These are phyloP conservation scores for Chernovozyma aurita DNA, from an alignment of 1,139 yeast genomes.

Conservation along the genomic window DNA sequence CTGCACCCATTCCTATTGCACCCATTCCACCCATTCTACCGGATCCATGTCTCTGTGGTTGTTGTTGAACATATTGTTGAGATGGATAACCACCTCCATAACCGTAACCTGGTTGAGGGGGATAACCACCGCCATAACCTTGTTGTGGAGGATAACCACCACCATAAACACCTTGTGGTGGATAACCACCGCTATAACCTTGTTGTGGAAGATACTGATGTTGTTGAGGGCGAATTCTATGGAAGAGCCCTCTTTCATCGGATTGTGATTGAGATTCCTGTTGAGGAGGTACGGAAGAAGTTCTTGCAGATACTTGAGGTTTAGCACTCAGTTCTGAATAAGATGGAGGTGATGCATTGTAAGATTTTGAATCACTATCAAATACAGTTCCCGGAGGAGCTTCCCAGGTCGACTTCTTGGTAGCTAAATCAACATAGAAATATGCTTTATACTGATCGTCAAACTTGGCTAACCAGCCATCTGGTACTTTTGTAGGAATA, in stretches of 20 bases:
- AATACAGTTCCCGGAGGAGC: constrained; percentile 62
- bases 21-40: constrained; percentile 12
- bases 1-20: constrained; percentile 62
- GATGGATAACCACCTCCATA: constrained; percentile 13
- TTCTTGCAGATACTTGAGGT: background rate
- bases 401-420: constrained; percentile 91
- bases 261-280: constrained; percentile 13
- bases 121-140: constrained; percentile 19
- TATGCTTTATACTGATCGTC: constrained; percentile 77
- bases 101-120: constrained; percentile 13
- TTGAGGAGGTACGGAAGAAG: constrained; percentile 11
- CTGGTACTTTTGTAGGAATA: constrained; percentile 54
- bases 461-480: constrained; percentile 85
- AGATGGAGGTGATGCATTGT: constrained; percentile 30
- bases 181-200: constrained; percentile 12
- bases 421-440: constrained; percentile 67
- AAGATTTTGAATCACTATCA: constrained; percentile 14
- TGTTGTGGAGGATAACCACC: constrained; percentile 16
- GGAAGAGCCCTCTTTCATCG: constrained; percentile 1
- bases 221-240: constrained; percentile 3
- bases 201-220: constrained; percentile 10
- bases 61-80: constrained; percentile 13
- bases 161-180: constrained; percentile 12
- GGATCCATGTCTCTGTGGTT: constrained; percentile 8
- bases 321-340: constrained; percentile 17